Percentiles rank a stretch among this genome's conserved stretches.
Evolutionary conservation across 2,329 filamentous ascomycete species (phyloP).

Genomic region (Madurella mycetomatis): DNA sequence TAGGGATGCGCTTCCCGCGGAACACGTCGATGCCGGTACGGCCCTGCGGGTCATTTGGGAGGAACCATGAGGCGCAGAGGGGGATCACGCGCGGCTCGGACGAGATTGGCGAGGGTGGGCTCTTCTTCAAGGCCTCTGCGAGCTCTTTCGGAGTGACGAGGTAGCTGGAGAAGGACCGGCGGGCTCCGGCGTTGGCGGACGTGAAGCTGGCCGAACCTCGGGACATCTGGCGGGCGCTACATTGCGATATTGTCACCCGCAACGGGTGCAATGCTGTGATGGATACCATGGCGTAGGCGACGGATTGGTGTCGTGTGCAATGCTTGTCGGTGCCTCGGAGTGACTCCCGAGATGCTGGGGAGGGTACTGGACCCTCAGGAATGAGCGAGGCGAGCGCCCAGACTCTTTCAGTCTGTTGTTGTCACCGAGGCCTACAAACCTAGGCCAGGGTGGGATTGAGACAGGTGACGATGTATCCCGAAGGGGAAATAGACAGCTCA

Average conservation of each 20-base stretch:
- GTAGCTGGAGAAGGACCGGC: conserved; percentile 68
- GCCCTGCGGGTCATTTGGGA: conserved; percentile 72
- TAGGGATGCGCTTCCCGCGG: conserved; percentile 76
- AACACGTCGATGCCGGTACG: conserved; percentile 79
- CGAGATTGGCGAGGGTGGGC: conserved; percentile 72
- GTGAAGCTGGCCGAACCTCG: conserved; percentile 18
- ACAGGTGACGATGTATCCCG: neutral
- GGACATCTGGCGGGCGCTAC: conserved; percentile 30
- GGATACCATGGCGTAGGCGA: conserved; percentile 38
- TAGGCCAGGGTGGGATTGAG: neutral
- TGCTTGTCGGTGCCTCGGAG: neutral
- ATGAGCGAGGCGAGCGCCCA: no score
- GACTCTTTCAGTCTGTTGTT: neutral
- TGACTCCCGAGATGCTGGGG: neutral
- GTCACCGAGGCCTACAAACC: neutral
- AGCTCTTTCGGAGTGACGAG: conserved; percentile 83
- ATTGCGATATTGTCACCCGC: conserved; percentile 38
- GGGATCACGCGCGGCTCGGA: conserved; percentile 80
- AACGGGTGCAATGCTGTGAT: conserved; percentile 40
- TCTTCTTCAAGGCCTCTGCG: conserved; percentile 73
- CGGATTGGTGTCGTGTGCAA: neutral
- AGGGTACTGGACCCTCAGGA: no score
- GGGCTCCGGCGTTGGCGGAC: conserved; percentile 26
- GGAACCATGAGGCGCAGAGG: conserved; percentile 91
- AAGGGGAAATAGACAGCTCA: neutral